These are phyloP conservation scores for Aplosporella prunicola DNA, from an alignment of 2,329 filamentous ascomycete species.

Conservation along the genomic window DNA sequence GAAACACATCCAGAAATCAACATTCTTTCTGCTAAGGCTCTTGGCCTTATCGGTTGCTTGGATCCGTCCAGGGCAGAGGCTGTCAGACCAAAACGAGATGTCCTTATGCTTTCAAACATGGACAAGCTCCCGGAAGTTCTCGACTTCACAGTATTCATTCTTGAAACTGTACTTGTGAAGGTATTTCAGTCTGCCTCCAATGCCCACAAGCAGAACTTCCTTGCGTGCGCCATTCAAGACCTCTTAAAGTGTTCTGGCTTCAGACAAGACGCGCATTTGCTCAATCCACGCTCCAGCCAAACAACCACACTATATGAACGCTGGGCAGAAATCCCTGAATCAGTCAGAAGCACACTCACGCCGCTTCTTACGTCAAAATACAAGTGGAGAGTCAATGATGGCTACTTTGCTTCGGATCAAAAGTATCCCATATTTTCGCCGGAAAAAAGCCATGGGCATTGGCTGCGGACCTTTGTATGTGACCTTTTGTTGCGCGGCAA, in stretches of 20 bases:
- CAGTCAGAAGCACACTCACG: conserved; percentile 68
- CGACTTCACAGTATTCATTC: conserved; percentile 74
- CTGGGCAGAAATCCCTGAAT: conserved; percentile 70
- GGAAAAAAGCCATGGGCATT: conserved; percentile 62
- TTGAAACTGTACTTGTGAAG: conserved; percentile 82
- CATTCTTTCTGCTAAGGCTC: conserved; percentile 65
- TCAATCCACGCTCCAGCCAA: conserved; percentile 45
- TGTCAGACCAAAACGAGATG: conserved; percentile 66
- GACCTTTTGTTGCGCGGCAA: conserved; percentile 74
- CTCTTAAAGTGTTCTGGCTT: conserved; percentile 72
- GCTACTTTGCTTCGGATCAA: conserved; percentile 15
- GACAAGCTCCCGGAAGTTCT: conserved; percentile 65
- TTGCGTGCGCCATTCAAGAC: conserved; percentile 92
- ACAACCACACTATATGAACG: conserved; percentile 56
- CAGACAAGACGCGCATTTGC: conserved; percentile 42
- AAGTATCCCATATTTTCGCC: conserved; percentile 69
- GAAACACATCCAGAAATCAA: conserved; percentile 57
- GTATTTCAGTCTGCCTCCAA: conserved; percentile 88
- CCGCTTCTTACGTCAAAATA: conserved; percentile 85
- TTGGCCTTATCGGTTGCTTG: conserved; percentile 83
- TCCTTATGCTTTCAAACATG: conserved; percentile 84
- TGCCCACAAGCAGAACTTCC: conserved; percentile 75
- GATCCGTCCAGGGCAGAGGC: conserved; percentile 85
- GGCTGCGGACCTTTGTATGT: conserved; percentile 71
- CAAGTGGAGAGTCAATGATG: conserved; percentile 45